A percentile compares a stretch with the other conserved stretches of the same genome.
These are phyloP conservation scores for Beta lomatogona DNA, from an alignment of 179 eudicot species.

Conservation along the genomic window DNA sequence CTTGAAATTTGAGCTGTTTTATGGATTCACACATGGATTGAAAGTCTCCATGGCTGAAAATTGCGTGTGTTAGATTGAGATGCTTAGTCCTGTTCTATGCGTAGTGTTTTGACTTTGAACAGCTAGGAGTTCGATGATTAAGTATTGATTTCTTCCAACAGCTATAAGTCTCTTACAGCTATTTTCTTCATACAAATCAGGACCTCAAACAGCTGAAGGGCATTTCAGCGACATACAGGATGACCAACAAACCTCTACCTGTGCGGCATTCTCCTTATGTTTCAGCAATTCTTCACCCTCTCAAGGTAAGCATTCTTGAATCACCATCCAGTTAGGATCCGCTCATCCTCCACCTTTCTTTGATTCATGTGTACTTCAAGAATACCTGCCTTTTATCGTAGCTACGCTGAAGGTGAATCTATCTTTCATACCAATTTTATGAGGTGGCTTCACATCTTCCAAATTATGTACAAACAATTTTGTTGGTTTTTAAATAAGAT, in stretches of 20 bases:
- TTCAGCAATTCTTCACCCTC: slow-evolving; percentile 70
- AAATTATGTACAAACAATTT: not conserved
- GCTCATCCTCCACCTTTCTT: not conserved
- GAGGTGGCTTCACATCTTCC: not conserved
- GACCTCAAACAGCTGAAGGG: slow-evolving; percentile 90
- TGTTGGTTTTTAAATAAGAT: not conserved
- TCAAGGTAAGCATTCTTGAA: slow-evolving; percentile 59
- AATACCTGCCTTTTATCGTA: not conserved
- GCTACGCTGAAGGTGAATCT: not conserved
- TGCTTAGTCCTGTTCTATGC: not conserved
- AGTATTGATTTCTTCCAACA: not conserved
- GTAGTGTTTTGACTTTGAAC: not conserved
- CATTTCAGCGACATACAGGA: slow-evolving; percentile 86
- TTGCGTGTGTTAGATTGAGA: not conserved
- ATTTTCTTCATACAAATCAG: slow-evolving; percentile 37
- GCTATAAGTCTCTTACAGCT: not conserved
- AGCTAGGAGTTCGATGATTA: not conserved
- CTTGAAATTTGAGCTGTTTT: not conserved
- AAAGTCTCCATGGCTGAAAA: not conserved
- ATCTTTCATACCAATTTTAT: not conserved
- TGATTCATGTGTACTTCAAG: not conserved
- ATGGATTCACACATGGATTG: not conserved
- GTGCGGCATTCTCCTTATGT: slow-evolving; percentile 89
- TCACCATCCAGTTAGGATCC: not conserved
- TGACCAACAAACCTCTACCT: slow-evolving; percentile 95